Evolutionary conservation across 148 eudicot species (phyloP), one percentile per base, ranked within the genome.

Genomic region (Camellia lanceoleosa): DNA sequence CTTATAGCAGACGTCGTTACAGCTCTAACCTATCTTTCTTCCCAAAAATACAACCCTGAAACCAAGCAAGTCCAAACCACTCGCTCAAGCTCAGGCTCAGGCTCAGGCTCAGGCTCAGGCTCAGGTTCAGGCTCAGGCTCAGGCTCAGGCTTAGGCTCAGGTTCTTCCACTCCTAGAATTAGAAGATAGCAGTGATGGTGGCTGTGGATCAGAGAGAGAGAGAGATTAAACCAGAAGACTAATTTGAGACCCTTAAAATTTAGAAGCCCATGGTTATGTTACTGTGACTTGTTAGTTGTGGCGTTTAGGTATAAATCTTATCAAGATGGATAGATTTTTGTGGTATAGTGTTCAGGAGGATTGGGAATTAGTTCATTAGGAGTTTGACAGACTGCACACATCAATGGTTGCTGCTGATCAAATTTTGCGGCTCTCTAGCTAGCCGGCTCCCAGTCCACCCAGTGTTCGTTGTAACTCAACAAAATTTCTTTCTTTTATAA

Each of bases 1-100:
- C 84, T 86, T 23, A 85, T 88, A 43, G 89, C 92, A 16, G 92
- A 90, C 68, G 92, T 90, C 5, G 92, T 88, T 9, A 88, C 90
- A 2, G 89, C 92, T 81, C 78, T 89, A 38, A 82, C 81, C 52
- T 89, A 87, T 74, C 89, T 89, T 74, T 90, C 92, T 82, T 86
- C 87, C 52, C 92, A 87, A 73, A 87, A 80, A 56, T 84, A 75
- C 43, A 88, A 84, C 77, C 90, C 88, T 3, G 85, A 80, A 54
- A 58, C 87, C 71, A 87, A 79, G 63, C 77, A 84, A 1, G 79
- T 75, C 52, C 87, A 82, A 61, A 77, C 79, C 68, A 56, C 86
- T 10, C 79, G 85, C 71, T 89, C 88, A 30, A 82, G 38, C 38
- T 30, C 38, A 30, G 38, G 85, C 62, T 89, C 89, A 30, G 84